Evolutionary conservation across 2,329 filamentous ascomycete species (phyloP).

Genomic region (Bipolaris bicolor): DNA sequence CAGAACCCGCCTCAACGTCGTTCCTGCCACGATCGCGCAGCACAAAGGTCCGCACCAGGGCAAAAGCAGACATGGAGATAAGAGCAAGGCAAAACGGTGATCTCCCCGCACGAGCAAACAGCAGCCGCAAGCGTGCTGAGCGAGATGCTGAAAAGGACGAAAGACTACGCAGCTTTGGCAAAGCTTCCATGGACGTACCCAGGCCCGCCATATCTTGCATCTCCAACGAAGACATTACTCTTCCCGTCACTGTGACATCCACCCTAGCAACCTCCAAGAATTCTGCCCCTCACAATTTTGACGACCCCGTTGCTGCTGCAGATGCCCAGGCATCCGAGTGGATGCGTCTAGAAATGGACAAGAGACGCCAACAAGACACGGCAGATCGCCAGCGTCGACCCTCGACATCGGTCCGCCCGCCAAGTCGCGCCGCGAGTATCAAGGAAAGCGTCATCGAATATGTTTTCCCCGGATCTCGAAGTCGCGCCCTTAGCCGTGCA

Average conservation of each 20-base stretch:
- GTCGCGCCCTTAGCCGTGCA: slow-evolving; percentile 34
- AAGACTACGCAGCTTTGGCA: slow-evolving; percentile 29
- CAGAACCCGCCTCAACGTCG: slow-evolving; percentile 32
- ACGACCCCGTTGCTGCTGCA: slow-evolving; percentile 44
- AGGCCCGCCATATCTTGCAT: slow-evolving; percentile 28
- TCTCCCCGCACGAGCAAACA: slow-evolving; percentile 40
- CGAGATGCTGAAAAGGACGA: slow-evolving; percentile 31
- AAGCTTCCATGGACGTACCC: slow-evolving; percentile 29
- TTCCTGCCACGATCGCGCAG: slow-evolving; percentile 32
- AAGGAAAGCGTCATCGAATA: slow-evolving; percentile 50
- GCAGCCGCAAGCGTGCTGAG: slow-evolving; percentile 39
- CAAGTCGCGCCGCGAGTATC: slow-evolving; percentile 48
- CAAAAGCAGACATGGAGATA: slow-evolving; percentile 33
- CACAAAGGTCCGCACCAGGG: slow-evolving; percentile 32
- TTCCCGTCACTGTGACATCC: slow-evolving; percentile 52
- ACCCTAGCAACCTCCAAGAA: slow-evolving; percentile 48
- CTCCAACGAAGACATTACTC: slow-evolving; percentile 48
- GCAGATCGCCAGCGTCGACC: slow-evolving; percentile 29
- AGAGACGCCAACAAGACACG: slow-evolving; percentile 41
- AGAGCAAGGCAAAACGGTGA: slow-evolving; percentile 21
- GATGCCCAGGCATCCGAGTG: slow-evolving; percentile 51
- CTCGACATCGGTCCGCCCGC: slow-evolving; percentile 35
- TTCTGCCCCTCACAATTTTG: slow-evolving; percentile 46
- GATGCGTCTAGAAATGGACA: slow-evolving; percentile 54
- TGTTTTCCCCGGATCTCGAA: slow-evolving; percentile 48